A percentile compares a stretch with the other conserved stretches of the same genome.
Conservation (phyloP, 345 rosid genomes). For the Eucalyptus fibrosa region DNA sequence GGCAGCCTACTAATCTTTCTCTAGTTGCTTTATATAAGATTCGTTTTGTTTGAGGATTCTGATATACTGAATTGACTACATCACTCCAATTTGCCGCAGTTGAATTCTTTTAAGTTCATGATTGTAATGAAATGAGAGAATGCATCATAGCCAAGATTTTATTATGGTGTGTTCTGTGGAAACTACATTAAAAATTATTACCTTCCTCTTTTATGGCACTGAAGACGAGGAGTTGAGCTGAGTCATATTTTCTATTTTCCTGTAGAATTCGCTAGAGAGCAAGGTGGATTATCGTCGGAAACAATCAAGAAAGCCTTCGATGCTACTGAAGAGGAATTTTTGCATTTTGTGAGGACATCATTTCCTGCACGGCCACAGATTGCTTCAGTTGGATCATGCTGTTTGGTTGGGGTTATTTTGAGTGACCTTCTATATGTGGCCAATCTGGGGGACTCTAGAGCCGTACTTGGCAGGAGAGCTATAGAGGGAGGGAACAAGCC, state of each 20-base stretch:
- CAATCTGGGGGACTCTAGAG: constrained; percentile 94
- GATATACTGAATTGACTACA: not conserved
- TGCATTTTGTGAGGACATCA: constrained; percentile 57
- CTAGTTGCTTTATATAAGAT: not conserved
- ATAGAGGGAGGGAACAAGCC: constrained; percentile 12
- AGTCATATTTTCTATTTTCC: not conserved
- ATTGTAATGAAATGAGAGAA: not conserved
- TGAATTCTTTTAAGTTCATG: not conserved
- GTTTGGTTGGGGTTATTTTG: constrained; percentile 84
- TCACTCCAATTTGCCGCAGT: not conserved
- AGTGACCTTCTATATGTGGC: constrained; percentile 69
- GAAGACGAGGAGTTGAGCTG: not conserved
- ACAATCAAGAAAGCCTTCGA: constrained; percentile 75
- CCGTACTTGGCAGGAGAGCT: constrained; percentile 68
- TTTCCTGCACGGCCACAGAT: constrained; percentile 66
- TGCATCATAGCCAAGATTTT: not conserved
- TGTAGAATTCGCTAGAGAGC: constrained; percentile 68
- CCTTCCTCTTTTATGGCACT: not conserved
- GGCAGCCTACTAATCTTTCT: not conserved
- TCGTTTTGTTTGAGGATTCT: not conserved
- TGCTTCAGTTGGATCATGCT: constrained; percentile 93
- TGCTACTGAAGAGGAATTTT: constrained; percentile 87
- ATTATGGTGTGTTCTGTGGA: not conserved
- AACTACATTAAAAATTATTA: not conserved
- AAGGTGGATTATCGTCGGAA: constrained; percentile 75